Percentiles rank a stretch among this genome's conserved stretches.
phyloP scores from a whole-genome alignment of 225 moss, liverwort and hornwort genomes.

The Sphagnum tenellum region DNA sequence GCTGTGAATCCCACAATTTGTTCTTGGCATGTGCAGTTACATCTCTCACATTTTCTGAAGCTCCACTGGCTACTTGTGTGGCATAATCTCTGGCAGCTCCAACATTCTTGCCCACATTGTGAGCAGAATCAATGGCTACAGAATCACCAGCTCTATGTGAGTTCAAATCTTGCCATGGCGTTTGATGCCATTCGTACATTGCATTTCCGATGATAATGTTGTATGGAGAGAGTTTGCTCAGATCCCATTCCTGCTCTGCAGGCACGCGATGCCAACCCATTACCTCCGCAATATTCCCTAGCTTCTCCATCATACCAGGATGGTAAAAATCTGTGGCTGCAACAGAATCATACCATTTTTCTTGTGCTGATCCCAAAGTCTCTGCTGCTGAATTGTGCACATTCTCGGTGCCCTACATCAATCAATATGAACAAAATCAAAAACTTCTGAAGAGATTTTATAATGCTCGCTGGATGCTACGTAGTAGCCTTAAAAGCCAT shows the following conservation, averaged over 20 bases:
- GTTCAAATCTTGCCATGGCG: neutral
- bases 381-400: neutral
- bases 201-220: slow-evolving; percentile 39
- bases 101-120: slow-evolving; percentile 3
- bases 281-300: slow-evolving; percentile 41
- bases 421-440: no score
- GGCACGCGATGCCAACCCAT: slow-evolving; percentile 28
- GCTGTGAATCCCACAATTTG: no score
- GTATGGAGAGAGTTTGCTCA: slow-evolving; percentile 29
- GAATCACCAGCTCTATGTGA: no score
- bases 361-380: slow-evolving; percentile 11
- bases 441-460: no score
- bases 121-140: neutral
- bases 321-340: slow-evolving; percentile 1
- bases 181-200: slow-evolving; percentile 22
- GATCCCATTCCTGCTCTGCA: neutral
- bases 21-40: slow-evolving; percentile 20
- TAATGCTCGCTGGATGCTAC: no score
- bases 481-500: no score
- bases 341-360: slow-evolving; percentile 1
- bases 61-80: slow-evolving; percentile 3
- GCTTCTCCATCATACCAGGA: slow-evolving; percentile 7
- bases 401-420: neutral
- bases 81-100: neutral
- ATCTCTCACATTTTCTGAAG: neutral